Conservation (phyloP, 1,139 yeast genomes). For the Pichia sp. region DNA sequence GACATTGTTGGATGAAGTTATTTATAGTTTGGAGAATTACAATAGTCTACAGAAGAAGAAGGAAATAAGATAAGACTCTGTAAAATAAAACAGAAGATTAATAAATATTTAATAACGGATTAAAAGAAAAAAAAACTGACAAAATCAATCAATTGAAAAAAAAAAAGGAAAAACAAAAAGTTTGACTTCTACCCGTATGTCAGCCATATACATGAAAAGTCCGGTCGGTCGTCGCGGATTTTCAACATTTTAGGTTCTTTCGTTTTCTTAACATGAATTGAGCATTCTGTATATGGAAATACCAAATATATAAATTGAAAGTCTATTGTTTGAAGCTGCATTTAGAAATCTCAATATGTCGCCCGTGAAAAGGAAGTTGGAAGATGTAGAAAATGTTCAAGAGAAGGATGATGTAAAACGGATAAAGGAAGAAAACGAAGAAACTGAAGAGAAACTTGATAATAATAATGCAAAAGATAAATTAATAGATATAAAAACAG, state of each 20-base stretch:
- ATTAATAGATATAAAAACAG: background rate
- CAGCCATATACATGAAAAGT: too few species aligned
- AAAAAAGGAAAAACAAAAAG: background rate
- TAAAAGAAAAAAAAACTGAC: background rate
- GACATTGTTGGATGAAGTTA: conserved; percentile 1
- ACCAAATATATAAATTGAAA: background rate
- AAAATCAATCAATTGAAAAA: background rate
- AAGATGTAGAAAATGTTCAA: background rate
- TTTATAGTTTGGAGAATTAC: background rate
- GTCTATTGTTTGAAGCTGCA: background rate
- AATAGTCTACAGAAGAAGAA: background rate
- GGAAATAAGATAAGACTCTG: background rate
- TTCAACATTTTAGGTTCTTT: background rate
- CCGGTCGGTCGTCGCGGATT: background rate
- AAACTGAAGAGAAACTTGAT: background rate
- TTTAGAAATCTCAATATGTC: background rate
- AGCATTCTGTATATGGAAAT: background rate
- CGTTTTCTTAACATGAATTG: background rate
- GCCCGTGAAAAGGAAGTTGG: conserved; percentile 21
- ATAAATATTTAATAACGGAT: background rate
- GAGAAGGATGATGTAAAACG: background rate
- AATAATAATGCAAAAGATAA: background rate
- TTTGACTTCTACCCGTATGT: background rate
- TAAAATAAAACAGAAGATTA: background rate
- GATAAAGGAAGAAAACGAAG: conserved; percentile 1